Percentiles rank a stretch among this genome's conserved stretches.
Conservation (phyloP, 371 early-diverging fungal species). For the Mucor irregularis region DNA sequence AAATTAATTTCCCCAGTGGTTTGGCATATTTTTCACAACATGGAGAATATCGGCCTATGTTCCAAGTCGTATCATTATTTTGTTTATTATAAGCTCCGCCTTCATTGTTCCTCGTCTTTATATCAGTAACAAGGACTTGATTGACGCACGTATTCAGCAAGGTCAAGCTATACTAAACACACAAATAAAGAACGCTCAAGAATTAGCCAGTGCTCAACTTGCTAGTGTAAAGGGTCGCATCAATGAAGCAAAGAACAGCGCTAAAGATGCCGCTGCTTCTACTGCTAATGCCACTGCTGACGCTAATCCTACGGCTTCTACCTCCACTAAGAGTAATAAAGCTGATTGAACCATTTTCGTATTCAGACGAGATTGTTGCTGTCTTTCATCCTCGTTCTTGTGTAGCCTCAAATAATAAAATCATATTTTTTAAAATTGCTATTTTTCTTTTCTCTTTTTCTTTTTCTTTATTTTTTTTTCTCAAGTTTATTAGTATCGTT, state of each 20-base stretch:
- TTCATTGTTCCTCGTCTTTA: conserved; percentile 36
- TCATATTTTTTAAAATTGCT: neutral
- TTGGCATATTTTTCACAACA: conserved; percentile 24
- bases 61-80: conserved; percentile 22
- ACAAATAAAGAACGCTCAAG: neutral
- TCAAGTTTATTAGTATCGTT: no score
- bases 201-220: conserved; percentile 1
- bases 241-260: neutral
- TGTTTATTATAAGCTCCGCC: conserved; percentile 18
- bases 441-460: neutral
- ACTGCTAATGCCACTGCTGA: neutral
- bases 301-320: neutral
- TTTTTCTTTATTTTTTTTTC: neutral
- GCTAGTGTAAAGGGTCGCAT: no score
- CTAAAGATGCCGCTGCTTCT: neutral
- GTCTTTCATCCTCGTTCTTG: conserved; percentile 14
- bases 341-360: neutral
- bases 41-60: conserved; percentile 32
- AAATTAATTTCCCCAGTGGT: conserved; percentile 18
- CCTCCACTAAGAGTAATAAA: conserved; percentile 6
- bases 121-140: conserved; percentile 29
- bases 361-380: neutral
- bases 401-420: conserved; percentile 15
- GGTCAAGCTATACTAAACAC: conserved; percentile 18
- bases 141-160: conserved; percentile 39